These are phyloP conservation scores for Pugionium dolabratum DNA, from an alignment of 345 rosid species.

Conservation along the genomic window DNA sequence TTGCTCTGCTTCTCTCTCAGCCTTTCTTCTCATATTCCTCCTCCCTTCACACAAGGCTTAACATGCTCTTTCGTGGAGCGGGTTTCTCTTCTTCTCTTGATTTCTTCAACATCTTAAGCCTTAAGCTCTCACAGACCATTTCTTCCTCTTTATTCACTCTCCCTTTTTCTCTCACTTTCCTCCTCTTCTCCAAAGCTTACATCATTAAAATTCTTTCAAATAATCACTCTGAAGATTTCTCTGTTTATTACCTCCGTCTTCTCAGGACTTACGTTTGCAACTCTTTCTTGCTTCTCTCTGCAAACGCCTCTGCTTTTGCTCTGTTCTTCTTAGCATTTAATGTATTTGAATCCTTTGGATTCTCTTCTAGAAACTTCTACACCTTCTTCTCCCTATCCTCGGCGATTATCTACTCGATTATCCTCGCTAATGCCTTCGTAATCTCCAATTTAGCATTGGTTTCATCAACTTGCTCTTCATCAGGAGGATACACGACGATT, in stretches of 20 bases:
- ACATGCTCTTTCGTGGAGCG: constrained; percentile 55
- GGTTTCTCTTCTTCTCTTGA: constrained; percentile 70
- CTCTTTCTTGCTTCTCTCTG: constrained; percentile 57
- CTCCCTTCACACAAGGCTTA: constrained; percentile 43
- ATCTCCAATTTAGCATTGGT: constrained; percentile 69
- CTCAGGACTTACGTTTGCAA: constrained; percentile 53
- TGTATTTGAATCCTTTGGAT: constrained; percentile 46
- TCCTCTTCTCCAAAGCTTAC: constrained; percentile 68
- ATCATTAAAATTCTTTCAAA: constrained; percentile 40
- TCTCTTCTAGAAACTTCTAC: constrained; percentile 42
- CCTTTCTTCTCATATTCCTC: constrained; percentile 38
- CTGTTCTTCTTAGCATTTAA: constrained; percentile 56
- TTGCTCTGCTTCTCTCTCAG: constrained; percentile 42
- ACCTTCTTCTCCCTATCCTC: constrained; percentile 54
- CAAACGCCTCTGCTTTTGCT: constrained; percentile 72
- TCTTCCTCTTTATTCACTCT: constrained; percentile 57
- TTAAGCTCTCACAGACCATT: constrained; percentile 78
- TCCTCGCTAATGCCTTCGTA: constrained; percentile 63
- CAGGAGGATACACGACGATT: constrained; percentile 61
- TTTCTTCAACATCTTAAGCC: constrained; percentile 54
- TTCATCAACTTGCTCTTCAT: constrained; percentile 36
- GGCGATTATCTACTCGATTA: constrained; percentile 62
- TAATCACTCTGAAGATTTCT: constrained; percentile 42
- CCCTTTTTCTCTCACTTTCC: constrained; percentile 74
- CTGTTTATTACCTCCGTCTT: constrained; percentile 52